Conservation (phyloP, 148 eudicot genomes). For the Fallopia convolvulus region DNA sequence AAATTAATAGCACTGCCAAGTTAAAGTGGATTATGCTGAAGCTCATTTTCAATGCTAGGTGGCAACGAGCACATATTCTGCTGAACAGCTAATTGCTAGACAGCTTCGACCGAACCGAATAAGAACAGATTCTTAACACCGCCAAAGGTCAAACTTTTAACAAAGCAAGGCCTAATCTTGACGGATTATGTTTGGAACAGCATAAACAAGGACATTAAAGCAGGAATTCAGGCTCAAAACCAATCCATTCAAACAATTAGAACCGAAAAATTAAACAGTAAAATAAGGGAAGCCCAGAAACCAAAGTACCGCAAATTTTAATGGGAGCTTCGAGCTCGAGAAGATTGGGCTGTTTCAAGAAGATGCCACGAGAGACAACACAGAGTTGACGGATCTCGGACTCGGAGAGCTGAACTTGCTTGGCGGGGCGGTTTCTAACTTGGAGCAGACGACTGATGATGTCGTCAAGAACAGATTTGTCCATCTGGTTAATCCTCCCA, state of each 20-base stretch:
- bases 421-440: constrained; percentile 53
- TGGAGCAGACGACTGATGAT: constrained; percentile 59
- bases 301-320: constrained; percentile 68
- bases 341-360: constrained; percentile 73
- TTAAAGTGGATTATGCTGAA: not conserved
- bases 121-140: constrained; percentile 3
- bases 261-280: not conserved
- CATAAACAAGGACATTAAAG: not conserved
- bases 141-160: not conserved
- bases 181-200: not conserved
- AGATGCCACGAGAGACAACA: constrained; percentile 51
- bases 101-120: not conserved
- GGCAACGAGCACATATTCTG: not conserved
- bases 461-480: constrained; percentile 43
- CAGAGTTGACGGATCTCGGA: constrained; percentile 89
- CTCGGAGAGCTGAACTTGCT: constrained; percentile 80
- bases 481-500: constrained; percentile 29
- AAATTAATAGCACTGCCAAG: not conserved
- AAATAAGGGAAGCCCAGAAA: not conserved
- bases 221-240: not conserved
- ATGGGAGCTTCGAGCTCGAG: constrained; percentile 86
- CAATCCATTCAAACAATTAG: not conserved
- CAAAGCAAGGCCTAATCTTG: not conserved
- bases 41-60: not conserved
- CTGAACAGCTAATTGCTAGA: constrained; percentile 1